Base-by-base conservation (phyloP, 192 early-diverging fungal species). In the Kickxella alabastrina region DNA sequence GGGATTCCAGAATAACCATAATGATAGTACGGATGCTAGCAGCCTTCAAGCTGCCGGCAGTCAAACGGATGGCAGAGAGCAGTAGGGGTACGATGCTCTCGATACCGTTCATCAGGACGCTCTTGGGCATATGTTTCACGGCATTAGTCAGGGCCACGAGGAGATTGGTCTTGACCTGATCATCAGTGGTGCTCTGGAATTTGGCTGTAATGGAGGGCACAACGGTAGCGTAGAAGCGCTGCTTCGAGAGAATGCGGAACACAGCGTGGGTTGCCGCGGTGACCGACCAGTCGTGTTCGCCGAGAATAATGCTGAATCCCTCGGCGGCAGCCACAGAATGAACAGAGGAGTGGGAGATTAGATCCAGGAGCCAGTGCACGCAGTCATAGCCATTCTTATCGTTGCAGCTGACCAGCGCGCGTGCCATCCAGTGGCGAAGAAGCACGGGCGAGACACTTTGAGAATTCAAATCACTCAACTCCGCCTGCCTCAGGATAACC, bases 141-240 rank as follows among this genome's bases (percentile, higher is more conserved):
- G 92, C 62, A 57, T 91, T 80, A 1, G 92, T 92, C 49, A 98
- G 77, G 22, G 86, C 89, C 17, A 92, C 67, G 22, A 98, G 69
- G 52, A 91, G 84, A 52, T 85, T 77, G 34, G 83, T 75, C 46
- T 87, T 91, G 18, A 81, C 64, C n/a, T 57, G 80, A 80, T 57
- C 45, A 44, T 57, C 29, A 10, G 3, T 25, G 17, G 62, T 39
- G 10, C 6, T 10, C 2, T 54, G 37, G 32, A 87, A 89, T 1
- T 80, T 70, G 2, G 67, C 17, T 1, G 87, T 81, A 17, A 92
- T 65, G 27, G 75, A 76, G 14, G 86, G 90, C 10, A 95, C 61
- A 43, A 84, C 87, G 29, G 81, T 81, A 27, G 84, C 81, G 58
- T 91, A 95, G 52, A 95, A 87, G 19, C 86, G 73, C 61, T 96